These are phyloP conservation scores for Oryza officinalis DNA, from an alignment of 176 grass and related monocot species.

Conservation along the genomic window DNA sequence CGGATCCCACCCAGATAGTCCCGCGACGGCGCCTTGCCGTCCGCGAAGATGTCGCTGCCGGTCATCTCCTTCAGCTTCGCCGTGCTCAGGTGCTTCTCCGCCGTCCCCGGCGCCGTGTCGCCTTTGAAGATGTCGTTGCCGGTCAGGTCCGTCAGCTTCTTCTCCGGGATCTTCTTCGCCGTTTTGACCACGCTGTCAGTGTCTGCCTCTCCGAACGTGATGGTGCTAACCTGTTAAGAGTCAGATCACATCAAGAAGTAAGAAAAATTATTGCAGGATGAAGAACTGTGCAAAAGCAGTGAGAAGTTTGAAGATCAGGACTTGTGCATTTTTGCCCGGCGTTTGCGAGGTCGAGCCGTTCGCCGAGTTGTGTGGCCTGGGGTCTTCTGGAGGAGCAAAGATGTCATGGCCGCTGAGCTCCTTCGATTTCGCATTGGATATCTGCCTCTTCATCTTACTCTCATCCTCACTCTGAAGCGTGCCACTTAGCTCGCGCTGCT, in stretches of 20 bases:
- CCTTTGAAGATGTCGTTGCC: slow-evolving; percentile 91
- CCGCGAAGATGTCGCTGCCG: slow-evolving; percentile 85
- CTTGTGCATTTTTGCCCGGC: slow-evolving; percentile 51
- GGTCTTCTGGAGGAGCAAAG: slow-evolving; percentile 70
- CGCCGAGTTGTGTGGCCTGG: slow-evolving; percentile 36
- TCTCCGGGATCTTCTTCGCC: slow-evolving; percentile 72
- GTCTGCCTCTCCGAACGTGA: slow-evolving; percentile 68
- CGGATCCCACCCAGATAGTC: slow-evolving; percentile 87
- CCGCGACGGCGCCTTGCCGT: slow-evolving; percentile 61
- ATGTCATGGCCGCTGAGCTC: slow-evolving; percentile 88
- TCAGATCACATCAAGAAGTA: not conserved
- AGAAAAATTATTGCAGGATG: not conserved
- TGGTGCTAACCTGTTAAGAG: slow-evolving; percentile 46
- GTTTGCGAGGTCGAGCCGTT: slow-evolving; percentile 57
- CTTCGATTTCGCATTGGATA: slow-evolving; percentile 80
- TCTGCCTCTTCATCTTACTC: slow-evolving; percentile 62
- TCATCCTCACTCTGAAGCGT: slow-evolving; percentile 66
- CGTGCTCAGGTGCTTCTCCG: slow-evolving; percentile 72
- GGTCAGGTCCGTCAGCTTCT: slow-evolving; percentile 75
- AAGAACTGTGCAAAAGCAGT: not conserved
- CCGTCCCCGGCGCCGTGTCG: slow-evolving; percentile 33
- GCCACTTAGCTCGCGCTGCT: slow-evolving; percentile 88
- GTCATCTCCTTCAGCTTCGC: slow-evolving; percentile 95
- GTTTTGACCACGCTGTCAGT: slow-evolving; percentile 71
- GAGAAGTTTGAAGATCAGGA: slow-evolving; percentile 22